A percentile compares a stretch with the other conserved stretches of the same genome.
Conservation (phyloP, 2,329 filamentous ascomycete species). For the Periglandula ipomoeae region DNA sequence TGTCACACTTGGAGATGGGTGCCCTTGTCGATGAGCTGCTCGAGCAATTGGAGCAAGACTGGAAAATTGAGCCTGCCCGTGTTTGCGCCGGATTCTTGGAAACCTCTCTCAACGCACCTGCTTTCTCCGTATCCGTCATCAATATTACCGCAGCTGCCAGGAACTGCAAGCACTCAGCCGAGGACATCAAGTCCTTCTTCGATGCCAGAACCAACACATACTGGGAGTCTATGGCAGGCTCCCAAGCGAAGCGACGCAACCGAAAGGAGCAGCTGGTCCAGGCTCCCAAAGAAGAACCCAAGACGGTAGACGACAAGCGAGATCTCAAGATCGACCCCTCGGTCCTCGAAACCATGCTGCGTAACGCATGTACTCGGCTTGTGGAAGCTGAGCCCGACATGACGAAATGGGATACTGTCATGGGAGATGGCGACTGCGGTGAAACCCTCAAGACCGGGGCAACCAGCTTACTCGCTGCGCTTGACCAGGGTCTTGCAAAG, state of each 20-base stretch:
- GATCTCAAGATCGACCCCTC: conserved; percentile 42
- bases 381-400: conserved; percentile 52
- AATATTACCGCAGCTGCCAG: conserved; percentile 43
- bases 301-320: conserved; percentile 26
- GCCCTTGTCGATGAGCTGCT: conserved; percentile 45
- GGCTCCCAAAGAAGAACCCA: conserved; percentile 24
- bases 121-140: conserved; percentile 59
- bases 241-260: conserved; percentile 27
- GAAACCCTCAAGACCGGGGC: conserved; percentile 50
- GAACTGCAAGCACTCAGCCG: conserved; percentile 35
- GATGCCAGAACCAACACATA: conserved; percentile 52
- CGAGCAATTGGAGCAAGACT: conserved; percentile 36
- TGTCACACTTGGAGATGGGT: conserved; percentile 48
- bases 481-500: conserved; percentile 29
- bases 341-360: conserved; percentile 45
- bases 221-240: conserved; percentile 44
- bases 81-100: conserved; percentile 56
- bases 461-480: conserved; percentile 35
- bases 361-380: conserved; percentile 40
- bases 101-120: conserved; percentile 63
- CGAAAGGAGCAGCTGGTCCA: conserved; percentile 35
- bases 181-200: conserved; percentile 53
- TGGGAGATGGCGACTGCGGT: conserved; percentile 60
- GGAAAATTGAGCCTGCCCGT: conserved; percentile 41
- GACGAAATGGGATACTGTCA: conserved; percentile 52